Evolutionary conservation across 1,139 yeast genomes (phyloP).

Genomic region (Sugiyamaella novakii): DNA sequence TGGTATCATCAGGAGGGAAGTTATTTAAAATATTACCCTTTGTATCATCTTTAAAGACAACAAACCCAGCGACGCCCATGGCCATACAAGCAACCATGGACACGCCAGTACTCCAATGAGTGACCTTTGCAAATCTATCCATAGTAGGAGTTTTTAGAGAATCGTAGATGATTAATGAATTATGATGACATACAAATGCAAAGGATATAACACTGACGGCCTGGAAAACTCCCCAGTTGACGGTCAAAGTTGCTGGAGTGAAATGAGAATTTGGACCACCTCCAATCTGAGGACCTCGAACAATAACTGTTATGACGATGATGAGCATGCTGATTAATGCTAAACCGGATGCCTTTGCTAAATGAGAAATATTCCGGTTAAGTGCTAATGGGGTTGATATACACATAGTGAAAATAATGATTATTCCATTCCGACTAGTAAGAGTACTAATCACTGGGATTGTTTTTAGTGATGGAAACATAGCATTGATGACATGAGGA

Average conservation of each 20-base stretch:
- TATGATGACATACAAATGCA: slow-evolving; percentile 94
- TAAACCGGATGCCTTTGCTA: slow-evolving; percentile 85
- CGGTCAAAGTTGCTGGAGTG: slow-evolving; percentile 51
- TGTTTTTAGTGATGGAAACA: slow-evolving; percentile 56
- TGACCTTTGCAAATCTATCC: slow-evolving; percentile 69
- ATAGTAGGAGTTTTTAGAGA: slow-evolving; percentile 76
- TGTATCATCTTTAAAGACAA: slow-evolving; percentile 74
- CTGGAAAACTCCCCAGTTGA: slow-evolving; percentile 73
- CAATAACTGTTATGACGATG: slow-evolving; percentile 71
- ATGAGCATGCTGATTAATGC: slow-evolving; percentile 83
- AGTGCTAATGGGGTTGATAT: slow-evolving; percentile 84
- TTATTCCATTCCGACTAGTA: slow-evolving; percentile 66
- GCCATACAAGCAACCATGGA: slow-evolving; percentile 78
- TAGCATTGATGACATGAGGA: slow-evolving; percentile 79
- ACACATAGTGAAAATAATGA: slow-evolving; percentile 65
- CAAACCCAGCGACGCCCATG: slow-evolving; percentile 79
- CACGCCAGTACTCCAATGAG: slow-evolving; percentile 81
- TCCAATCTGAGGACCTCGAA: slow-evolving; percentile 66
- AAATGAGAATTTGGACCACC: slow-evolving; percentile 42
- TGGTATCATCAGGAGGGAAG: slow-evolving; percentile 68
- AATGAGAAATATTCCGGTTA: slow-evolving; percentile 75
- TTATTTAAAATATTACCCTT: slow-evolving; percentile 87
- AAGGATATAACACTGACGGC: slow-evolving; percentile 91
- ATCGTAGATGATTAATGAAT: slow-evolving; percentile 84
- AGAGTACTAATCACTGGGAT: slow-evolving; percentile 52